Percentiles rank a stretch among this genome's conserved stretches.
Evolutionary conservation across 768 basidiomycete species (phyloP).

Genomic region (Leccinum subgranulosum): DNA sequence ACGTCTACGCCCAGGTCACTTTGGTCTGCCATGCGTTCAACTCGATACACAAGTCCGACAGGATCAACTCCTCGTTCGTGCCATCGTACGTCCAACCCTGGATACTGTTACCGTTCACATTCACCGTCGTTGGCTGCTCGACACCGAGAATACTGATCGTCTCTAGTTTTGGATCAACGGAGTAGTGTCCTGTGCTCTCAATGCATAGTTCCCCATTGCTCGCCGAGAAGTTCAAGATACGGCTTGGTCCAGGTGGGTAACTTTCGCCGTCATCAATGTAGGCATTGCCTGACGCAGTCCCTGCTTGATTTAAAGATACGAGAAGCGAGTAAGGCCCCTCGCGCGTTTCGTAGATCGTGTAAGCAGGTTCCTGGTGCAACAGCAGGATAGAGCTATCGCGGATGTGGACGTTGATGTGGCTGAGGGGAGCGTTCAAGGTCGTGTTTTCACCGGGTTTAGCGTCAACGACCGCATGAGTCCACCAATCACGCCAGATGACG

Average conservation of each 20-base stretch:
- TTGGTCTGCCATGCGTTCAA: slow-evolving; percentile 38
- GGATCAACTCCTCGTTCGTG: slow-evolving; percentile 40
- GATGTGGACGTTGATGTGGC: slow-evolving; percentile 77
- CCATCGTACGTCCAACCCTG: slow-evolving; percentile 39
- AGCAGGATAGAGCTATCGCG: slow-evolving; percentile 65
- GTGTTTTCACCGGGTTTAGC: slow-evolving; percentile 39
- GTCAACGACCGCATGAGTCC: slow-evolving; percentile 57
- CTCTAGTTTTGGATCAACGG: slow-evolving; percentile 43
- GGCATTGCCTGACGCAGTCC: slow-evolving; percentile 54
- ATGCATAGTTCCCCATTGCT: slow-evolving; percentile 37
- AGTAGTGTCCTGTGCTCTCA: slow-evolving; percentile 26
- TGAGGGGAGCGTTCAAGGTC: slow-evolving; percentile 62
- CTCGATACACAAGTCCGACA: slow-evolving; percentile 37
- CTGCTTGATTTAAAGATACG: slow-evolving; percentile 47
- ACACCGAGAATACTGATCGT: slow-evolving; percentile 62
- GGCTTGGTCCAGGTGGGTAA: slow-evolving; percentile 52
- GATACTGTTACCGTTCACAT: slow-evolving; percentile 35
- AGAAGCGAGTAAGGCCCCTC: slow-evolving; percentile 61
- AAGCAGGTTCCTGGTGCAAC: slow-evolving; percentile 59
- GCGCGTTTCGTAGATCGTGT: slow-evolving; percentile 67
- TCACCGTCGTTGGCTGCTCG: slow-evolving; percentile 38
- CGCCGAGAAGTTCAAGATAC: slow-evolving; percentile 43
- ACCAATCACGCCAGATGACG: slow-evolving; percentile 72
- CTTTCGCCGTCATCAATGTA: slow-evolving; percentile 75
- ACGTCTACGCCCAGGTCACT: slow-evolving; percentile 35